Percentiles rank a stretch among this genome's conserved stretches.
Conservation (phyloP, 306 rosid genomes). For the Dalbergia oliveri region DNA sequence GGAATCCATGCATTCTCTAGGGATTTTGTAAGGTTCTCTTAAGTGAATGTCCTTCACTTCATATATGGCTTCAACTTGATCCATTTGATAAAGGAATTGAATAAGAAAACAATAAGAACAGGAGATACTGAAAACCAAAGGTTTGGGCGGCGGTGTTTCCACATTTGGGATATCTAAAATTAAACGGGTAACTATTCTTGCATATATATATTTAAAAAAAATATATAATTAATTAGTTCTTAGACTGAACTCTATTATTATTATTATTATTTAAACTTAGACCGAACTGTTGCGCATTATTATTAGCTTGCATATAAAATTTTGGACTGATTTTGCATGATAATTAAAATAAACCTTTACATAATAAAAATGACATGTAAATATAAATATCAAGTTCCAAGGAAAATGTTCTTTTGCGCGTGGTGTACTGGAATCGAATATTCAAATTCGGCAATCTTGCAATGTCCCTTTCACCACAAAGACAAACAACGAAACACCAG, state of each 20-base stretch:
- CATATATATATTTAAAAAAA: too few species aligned
- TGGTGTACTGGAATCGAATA: slow-evolving; percentile 44
- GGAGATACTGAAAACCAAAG: background rate
- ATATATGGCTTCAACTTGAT: slow-evolving; percentile 2
- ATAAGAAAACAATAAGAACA: background rate
- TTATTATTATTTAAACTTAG: background rate
- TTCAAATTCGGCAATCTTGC: slow-evolving; percentile 42
- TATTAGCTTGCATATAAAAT: background rate
- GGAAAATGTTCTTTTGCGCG: slow-evolving; percentile 37
- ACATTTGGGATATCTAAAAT: slow-evolving; percentile 2
- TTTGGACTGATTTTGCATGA: background rate
- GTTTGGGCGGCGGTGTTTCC: slow-evolving; percentile 12
- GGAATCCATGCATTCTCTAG: slow-evolving; percentile 13
- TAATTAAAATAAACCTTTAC: background rate
- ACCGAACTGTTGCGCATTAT: background rate
- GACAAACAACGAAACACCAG: slow-evolving; percentile 49
- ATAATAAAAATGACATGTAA: background rate
- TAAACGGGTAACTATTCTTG: too few species aligned
- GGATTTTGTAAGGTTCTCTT: slow-evolving; percentile 32
- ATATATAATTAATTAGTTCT: too few species aligned
- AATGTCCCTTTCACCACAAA: slow-evolving; percentile 51
- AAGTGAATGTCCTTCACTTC: slow-evolving; percentile 3
- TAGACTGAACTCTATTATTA: too few species aligned
- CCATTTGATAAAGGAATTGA: background rate
- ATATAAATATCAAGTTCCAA: slow-evolving; percentile 13